Evolutionary conservation across 1,139 yeast genomes (phyloP), one percentile per base, ranked within the genome.

Genomic region (Taphrina communis): DNA sequence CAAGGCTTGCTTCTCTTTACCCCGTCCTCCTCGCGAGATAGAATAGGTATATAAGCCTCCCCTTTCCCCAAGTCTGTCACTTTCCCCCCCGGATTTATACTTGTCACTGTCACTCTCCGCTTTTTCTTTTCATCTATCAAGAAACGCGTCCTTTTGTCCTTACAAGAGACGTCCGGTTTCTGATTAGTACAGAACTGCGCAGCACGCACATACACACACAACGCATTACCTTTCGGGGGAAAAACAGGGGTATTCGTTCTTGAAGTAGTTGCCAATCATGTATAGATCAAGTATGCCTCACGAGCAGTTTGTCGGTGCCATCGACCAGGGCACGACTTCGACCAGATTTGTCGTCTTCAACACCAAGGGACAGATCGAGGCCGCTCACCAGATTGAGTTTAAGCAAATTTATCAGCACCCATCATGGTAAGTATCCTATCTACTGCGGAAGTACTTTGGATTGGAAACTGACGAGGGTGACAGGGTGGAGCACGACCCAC

Each of bases 401-500:
- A 76, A 75, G 53, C 82, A 79, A 72, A 74, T 75, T 69, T 76
- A 77, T 69, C 82, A 82, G 12, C 73, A 76, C 53, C 81, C 82
- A 1, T 83, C 83, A 44, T 73, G 70, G 63, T 58, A 71, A 59
- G 14, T 25, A n/a, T 6, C 6, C 36, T 14, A 31, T 14, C 25
- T 53, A 4, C 31, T 25, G 31, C 2, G 31, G 4, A 25, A 25
- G 31, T 17, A 25, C 31, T 25, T 25, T 2, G 4, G 4, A 25
- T 25, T 25, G 31, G 31, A 25, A 7, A n/a, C 53, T 50, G 9
- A 50, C 36, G 36, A 19, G 2, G 36, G 19, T 52, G 60, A 72
- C 48, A 91, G 97, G 97, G 96, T 91, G 58, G 97, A 93, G 80
- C 94, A 96, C 80, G 90, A 90, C 82, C 97, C 97, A 8, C 85